These are phyloP conservation scores for Nannochloropsis salina DNA, from an alignment of 108 stramenopile species.

Conservation along the genomic window DNA sequence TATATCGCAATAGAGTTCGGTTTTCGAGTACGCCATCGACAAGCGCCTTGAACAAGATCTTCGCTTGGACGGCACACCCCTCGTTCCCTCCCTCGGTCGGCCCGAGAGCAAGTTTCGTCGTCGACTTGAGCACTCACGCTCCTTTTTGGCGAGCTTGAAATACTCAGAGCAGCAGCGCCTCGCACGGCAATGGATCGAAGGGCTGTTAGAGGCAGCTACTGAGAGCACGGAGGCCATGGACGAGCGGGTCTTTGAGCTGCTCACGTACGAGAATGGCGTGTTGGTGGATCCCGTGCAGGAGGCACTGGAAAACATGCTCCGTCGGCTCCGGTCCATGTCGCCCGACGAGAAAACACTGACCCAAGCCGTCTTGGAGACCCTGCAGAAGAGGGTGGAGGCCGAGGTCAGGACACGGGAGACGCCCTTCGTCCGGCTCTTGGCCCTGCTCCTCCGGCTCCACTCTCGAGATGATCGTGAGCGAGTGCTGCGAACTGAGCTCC, in stretches of 20 bases:
- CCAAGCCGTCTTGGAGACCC: background rate
- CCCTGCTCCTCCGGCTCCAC: background rate
- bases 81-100: background rate
- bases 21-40: background rate
- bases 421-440: slow-evolving; percentile 6
- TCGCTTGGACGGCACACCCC: background rate
- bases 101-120: background rate
- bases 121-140: slow-evolving; percentile 11
- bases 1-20: too few relatives aligned
- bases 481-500: background rate
- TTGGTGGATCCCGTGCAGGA: background rate
- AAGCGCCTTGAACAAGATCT: background rate
- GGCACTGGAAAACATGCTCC: background rate
- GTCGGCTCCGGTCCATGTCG: slow-evolving; percentile 5
- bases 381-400: background rate
- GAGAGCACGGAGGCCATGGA: slow-evolving; percentile 15
- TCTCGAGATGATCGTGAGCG: background rate
- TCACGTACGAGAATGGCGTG: background rate
- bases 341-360: slow-evolving; percentile 9
- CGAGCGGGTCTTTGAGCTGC: background rate
- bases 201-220: background rate
- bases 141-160: slow-evolving; percentile 9
- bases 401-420: background rate
- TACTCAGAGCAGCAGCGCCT: background rate
- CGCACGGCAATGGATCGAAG: background rate